Percentiles rank a stretch among this genome's conserved stretches.
Conservation (phyloP, 345 rosid species). For the Eucalyptus fibrosa region DNA sequence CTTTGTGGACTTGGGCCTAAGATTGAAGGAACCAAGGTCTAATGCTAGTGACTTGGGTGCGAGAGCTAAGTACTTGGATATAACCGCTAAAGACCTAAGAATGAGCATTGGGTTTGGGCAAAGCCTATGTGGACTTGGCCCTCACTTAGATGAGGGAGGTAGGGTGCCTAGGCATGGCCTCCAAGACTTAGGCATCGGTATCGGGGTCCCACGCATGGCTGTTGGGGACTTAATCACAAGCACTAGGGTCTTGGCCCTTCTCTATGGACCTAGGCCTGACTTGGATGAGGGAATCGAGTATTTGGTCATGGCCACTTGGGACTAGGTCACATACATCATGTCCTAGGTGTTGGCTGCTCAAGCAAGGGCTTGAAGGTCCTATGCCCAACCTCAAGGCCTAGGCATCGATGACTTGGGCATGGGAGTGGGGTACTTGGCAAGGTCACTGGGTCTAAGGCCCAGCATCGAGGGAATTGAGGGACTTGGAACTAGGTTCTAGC, state of each 20-base stretch:
- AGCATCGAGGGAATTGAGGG: background rate
- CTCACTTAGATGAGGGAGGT: background rate
- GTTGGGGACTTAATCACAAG: background rate
- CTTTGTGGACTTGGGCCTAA: background rate
- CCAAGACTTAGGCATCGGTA: background rate
- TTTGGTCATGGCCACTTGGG: background rate
- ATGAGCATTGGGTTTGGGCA: background rate
- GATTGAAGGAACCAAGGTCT: background rate
- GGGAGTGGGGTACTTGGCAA: background rate
- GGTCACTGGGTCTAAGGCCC: background rate
- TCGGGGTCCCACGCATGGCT: accelerated
- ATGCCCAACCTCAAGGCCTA: background rate
- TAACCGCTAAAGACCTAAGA: accelerated
- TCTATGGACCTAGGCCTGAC: background rate
- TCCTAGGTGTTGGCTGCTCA: background rate
- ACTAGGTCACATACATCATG: background rate
- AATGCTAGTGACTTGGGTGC: background rate
- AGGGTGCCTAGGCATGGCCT: background rate
- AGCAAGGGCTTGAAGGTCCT: background rate
- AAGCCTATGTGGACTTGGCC: background rate
- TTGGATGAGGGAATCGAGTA: background rate
- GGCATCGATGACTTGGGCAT: background rate
- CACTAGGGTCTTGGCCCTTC: background rate
- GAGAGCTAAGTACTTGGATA: background rate
- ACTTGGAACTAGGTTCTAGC: background rate